phyloP scores from a whole-genome alignment of 495 filamentous ascomycete genomes.

The Pyronema domesticum region DNA sequence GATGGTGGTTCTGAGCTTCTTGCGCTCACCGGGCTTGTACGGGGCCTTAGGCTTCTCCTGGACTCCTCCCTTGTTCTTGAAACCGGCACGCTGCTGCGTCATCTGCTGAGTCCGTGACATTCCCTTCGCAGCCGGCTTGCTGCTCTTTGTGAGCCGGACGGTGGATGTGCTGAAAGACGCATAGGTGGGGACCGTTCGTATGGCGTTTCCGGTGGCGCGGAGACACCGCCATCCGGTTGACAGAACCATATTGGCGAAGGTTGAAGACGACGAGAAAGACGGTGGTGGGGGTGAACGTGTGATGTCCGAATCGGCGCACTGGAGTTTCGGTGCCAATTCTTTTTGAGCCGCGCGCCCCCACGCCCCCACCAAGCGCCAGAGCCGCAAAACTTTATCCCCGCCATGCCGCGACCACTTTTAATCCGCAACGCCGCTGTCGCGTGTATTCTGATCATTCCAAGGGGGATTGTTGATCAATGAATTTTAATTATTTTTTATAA shows the following conservation, averaged over 20 bases:
- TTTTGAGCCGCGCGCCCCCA: background rate
- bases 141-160: slow-evolving; percentile 7
- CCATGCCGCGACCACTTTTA: too few species aligned
- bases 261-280: background rate
- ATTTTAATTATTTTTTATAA: too few species aligned
- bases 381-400: too few species aligned
- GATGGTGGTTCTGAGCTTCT: slow-evolving; percentile 68
- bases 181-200: slow-evolving; percentile 11
- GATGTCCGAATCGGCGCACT: background rate
- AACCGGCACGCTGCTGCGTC: background rate
- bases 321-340: slow-evolving; percentile 11
- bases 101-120: background rate
- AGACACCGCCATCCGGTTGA: slow-evolving; percentile 16
- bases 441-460: too few species aligned
- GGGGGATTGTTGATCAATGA: too few species aligned
- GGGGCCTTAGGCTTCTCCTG: slow-evolving; percentile 36
- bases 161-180: slow-evolving; percentile 20
- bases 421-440: too few species aligned
- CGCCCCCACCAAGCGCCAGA: too few species aligned
- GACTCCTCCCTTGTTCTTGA: slow-evolving; percentile 34
- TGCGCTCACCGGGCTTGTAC: slow-evolving; percentile 54
- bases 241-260: slow-evolving; percentile 14
- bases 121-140: background rate
- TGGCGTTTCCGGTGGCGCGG: slow-evolving; percentile 6
- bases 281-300: slow-evolving; percentile 7